Conservation (phyloP, 306 rosid species). For the Psophocarpus tetragonolobus region DNA sequence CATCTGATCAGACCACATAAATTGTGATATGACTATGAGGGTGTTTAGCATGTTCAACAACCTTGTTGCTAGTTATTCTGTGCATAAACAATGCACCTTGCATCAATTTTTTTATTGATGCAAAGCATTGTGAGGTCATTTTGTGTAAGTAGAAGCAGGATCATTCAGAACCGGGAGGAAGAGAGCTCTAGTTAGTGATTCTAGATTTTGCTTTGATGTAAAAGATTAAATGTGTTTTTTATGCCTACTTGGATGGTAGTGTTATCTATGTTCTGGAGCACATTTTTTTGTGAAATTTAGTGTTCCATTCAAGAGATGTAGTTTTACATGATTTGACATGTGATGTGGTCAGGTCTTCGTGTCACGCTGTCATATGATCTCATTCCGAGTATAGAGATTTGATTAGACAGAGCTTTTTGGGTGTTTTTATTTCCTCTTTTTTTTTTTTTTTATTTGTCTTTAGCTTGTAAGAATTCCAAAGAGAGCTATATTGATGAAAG, state of each 20-base stretch:
- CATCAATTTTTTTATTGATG: neutral
- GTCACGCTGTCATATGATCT: neutral
- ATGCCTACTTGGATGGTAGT: neutral
- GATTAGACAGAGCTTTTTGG: neutral
- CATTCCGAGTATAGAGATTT: neutral
- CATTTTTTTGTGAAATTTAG: neutral
- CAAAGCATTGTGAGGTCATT: neutral
- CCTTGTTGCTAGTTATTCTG: neutral
- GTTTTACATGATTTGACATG: constrained; percentile 1
- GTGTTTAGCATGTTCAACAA: neutral
- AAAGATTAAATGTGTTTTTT: neutral
- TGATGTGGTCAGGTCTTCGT: neutral
- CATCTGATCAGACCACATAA: neutral
- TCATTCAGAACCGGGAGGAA: neutral
- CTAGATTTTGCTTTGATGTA: neutral
- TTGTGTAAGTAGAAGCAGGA: neutral
- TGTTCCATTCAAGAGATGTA: neutral
- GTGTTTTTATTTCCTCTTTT: neutral
- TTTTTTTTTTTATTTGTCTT: neutral
- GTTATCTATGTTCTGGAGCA: neutral
- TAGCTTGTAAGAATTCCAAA: neutral
- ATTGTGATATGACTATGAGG: neutral
- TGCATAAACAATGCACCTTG: neutral
- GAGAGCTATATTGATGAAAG: neutral
- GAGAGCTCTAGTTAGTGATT: neutral